These are phyloP conservation scores for Polytrichum formosum DNA, from an alignment of 225 moss, liverwort and hornwort species.

Conservation along the genomic window DNA sequence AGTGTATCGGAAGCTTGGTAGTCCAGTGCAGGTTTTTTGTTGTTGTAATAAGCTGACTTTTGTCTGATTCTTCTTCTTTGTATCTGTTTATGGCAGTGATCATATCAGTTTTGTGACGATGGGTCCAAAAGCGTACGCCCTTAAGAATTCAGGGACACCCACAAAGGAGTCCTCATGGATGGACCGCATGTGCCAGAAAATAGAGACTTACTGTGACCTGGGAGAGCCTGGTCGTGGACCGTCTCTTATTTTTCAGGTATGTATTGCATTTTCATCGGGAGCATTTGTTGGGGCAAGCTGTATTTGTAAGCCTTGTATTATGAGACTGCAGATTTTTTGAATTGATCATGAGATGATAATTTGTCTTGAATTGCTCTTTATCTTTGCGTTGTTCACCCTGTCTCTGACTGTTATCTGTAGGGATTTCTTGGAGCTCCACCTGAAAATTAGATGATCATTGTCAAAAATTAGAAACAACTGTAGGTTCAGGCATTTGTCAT, in stretches of 20 bases:
- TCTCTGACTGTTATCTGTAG: too few species aligned
- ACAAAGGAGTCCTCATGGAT: constrained; percentile 72
- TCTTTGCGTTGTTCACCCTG: neutral
- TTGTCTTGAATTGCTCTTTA: neutral
- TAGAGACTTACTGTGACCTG: constrained; percentile 74
- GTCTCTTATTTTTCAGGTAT: constrained; percentile 40
- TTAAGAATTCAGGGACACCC: constrained; percentile 37
- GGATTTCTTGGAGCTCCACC: neutral
- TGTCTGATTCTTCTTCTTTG: neutral
- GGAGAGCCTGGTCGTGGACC: constrained; percentile 51
- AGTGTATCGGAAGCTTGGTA: neutral
- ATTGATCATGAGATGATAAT: neutral
- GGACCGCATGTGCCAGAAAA: constrained; percentile 78
- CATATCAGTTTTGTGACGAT: constrained; percentile 26
- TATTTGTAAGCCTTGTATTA: neutral
- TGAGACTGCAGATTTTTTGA: neutral
- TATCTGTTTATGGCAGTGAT: constrained; percentile 17
- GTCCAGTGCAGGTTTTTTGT: neutral
- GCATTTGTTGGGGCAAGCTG: neutral
- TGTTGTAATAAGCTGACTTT: neutral
- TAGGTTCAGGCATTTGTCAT: too few species aligned
- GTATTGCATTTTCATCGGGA: neutral
- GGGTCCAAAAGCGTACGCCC: constrained; percentile 55
- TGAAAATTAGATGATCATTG: neutral
- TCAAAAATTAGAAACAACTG: neutral